Evolutionary conservation across 2,329 filamentous ascomycete species (phyloP).

Genomic region (Septoria petroselini): DNA sequence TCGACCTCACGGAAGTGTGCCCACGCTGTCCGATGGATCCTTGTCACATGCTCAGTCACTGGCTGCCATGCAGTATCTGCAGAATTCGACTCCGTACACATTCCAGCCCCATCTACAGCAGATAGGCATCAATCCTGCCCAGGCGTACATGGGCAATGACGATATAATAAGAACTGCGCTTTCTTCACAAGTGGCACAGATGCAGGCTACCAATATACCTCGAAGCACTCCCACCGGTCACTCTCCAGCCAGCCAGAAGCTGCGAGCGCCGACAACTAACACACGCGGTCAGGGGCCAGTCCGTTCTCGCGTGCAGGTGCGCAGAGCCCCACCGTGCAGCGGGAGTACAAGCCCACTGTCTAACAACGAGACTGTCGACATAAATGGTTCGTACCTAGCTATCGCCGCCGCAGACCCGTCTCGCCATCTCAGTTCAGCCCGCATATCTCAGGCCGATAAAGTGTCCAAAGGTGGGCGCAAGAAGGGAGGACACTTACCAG

Average conservation of each 20-base stretch:
- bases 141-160: too few species aligned
- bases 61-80: slow-evolving; percentile 4
- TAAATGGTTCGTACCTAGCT: slow-evolving; percentile 5
- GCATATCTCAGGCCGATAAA: slow-evolving; percentile 12
- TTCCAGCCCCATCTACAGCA: slow-evolving; percentile 2
- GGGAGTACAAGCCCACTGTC: neutral
- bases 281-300: neutral
- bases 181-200: neutral
- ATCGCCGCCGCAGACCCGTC: slow-evolving; percentile 14
- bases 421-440: neutral
- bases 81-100: neutral
- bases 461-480: slow-evolving; percentile 35
- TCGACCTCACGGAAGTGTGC: neutral
- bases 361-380: neutral
- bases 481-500: slow-evolving; percentile 40
- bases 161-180: neutral
- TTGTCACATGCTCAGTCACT: neutral
- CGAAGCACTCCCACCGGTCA: neutral
- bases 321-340: neutral
- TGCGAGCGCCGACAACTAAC: neutral
- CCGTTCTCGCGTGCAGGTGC: slow-evolving; percentile 6
- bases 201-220: neutral
- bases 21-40: neutral
- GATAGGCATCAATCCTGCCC: neutral
- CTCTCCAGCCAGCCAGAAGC: neutral